These are phyloP conservation scores for Aphanocladium album DNA, from an alignment of 2,329 filamentous ascomycete species.

Conservation along the genomic window DNA sequence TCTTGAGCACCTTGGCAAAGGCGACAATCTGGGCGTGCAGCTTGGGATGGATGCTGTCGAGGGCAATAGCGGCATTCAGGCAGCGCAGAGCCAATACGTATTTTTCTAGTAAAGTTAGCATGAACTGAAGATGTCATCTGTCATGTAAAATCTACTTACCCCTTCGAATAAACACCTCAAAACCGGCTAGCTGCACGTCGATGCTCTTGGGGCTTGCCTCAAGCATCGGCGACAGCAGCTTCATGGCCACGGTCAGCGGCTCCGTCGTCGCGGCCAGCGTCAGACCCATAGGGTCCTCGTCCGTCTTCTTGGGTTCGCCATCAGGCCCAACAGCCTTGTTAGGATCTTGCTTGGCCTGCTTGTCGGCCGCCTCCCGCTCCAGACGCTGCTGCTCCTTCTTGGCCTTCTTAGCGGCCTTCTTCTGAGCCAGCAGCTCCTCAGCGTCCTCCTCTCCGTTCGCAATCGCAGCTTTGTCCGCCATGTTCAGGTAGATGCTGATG, in stretches of 20 bases:
- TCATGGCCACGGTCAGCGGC: constrained; percentile 80
- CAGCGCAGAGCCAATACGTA: constrained; percentile 83
- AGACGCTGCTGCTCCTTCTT: constrained; percentile 63
- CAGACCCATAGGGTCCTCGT: constrained; percentile 79
- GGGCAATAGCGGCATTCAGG: constrained; percentile 64
- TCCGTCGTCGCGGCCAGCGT: constrained; percentile 76
- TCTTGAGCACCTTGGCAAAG: constrained; percentile 60
- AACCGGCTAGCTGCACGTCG: constrained; percentile 77
- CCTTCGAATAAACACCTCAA: constrained; percentile 81
- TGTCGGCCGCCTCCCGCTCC: constrained; percentile 75
- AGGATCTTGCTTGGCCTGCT: constrained; percentile 73
- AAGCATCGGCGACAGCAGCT: constrained; percentile 76
- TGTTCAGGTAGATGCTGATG: constrained; percentile 70
- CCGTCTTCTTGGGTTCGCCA: constrained; percentile 74
- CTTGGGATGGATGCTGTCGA: constrained; percentile 65
- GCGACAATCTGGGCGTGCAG: constrained; percentile 71
- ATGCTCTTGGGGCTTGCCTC: constrained; percentile 77
- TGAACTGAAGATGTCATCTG: background rate
- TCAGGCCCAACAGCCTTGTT: constrained; percentile 64
- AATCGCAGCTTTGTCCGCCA: constrained; percentile 68
- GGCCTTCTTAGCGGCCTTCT: constrained; percentile 87
- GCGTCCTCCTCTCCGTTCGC: constrained; percentile 48
- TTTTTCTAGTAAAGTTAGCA: constrained; percentile 56
- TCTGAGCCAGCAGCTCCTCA: constrained; percentile 63
- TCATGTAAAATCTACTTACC: constrained; percentile 51